Percentiles rank a stretch among this genome's conserved stretches.
Conservation (phyloP, 2,329 filamentous ascomycete genomes). For the Neonectria ditissima region DNA sequence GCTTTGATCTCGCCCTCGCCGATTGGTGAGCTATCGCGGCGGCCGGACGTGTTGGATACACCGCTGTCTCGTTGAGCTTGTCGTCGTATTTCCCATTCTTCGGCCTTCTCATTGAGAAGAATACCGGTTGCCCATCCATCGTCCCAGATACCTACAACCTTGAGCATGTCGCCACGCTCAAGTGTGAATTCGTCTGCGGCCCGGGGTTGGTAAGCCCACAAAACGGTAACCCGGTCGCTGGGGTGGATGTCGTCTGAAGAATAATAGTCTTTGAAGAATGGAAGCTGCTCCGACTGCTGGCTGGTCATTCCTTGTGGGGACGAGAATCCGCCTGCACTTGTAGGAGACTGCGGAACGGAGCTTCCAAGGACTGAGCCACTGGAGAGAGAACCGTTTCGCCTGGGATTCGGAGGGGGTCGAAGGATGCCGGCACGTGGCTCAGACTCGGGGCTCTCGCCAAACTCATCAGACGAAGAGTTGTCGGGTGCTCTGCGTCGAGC, state of each 20-base stretch:
- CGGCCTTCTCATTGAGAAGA: slow-evolving; percentile 82
- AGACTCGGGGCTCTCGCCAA: slow-evolving; percentile 78
- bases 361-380: slow-evolving; percentile 81
- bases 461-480: slow-evolving; percentile 78
- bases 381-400: slow-evolving; percentile 89
- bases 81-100: slow-evolving; percentile 85
- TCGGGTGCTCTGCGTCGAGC: slow-evolving; percentile 61
- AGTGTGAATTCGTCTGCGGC: slow-evolving; percentile 93
- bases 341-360: slow-evolving; percentile 79
- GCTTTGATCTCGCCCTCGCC: slow-evolving; percentile 89
- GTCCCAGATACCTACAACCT: slow-evolving; percentile 98
- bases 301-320: slow-evolving; percentile 87
- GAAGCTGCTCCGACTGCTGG: slow-evolving; percentile 93
- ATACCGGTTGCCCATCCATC: slow-evolving; percentile 98
- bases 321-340: slow-evolving; percentile 79
- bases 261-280: slow-evolving; percentile 99
- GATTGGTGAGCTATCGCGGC: slow-evolving; percentile 71
- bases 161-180: slow-evolving; percentile 97
- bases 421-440: slow-evolving; percentile 68
- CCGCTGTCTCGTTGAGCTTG: slow-evolving; percentile 91
- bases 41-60: slow-evolving; percentile 82
- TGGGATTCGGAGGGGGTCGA: slow-evolving; percentile 69
- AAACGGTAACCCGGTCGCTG: slow-evolving; percentile 86
- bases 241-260: slow-evolving; percentile 96
- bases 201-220: slow-evolving; percentile 97